Percentiles rank a stretch among this genome's conserved stretches.
phyloP scores from a whole-genome alignment of 768 basidiomycete genomes.

The Trametes cubensis region DNA sequence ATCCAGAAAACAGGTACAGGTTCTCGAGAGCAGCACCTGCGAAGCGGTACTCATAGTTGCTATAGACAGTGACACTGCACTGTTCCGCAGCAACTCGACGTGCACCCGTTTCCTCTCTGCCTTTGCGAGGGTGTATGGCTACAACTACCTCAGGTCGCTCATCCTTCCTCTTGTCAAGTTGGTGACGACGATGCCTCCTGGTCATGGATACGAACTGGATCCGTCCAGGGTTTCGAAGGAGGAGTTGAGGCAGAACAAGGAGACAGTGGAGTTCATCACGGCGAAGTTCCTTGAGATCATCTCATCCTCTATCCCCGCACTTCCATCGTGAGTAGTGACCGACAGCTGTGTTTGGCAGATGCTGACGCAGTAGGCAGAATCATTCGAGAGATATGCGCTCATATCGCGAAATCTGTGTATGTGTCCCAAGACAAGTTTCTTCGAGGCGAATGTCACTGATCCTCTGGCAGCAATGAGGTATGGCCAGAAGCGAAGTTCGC shows the following conservation, averaged over 20 bases:
- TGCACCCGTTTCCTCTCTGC: constrained; percentile 85
- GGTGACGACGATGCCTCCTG: constrained; percentile 72
- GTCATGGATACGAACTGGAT: constrained; percentile 79
- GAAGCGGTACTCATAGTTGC: neutral
- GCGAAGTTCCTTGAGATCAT: constrained; percentile 77
- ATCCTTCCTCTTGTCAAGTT: constrained; percentile 76
- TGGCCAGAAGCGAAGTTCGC: constrained; percentile 84
- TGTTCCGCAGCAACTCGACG: constrained; percentile 88
- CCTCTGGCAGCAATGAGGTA: constrained; percentile 49
- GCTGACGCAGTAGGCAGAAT: constrained; percentile 49
- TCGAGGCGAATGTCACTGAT: neutral
- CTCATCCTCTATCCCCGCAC: constrained; percentile 62
- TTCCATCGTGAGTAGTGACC: constrained; percentile 66
- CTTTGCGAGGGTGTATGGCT: constrained; percentile 89
- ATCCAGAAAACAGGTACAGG: constrained; percentile 70
- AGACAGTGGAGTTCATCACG: constrained; percentile 73
- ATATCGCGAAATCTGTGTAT: constrained; percentile 79
- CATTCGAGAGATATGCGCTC: constrained; percentile 84
- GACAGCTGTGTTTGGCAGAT: neutral
- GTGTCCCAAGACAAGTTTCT: constrained; percentile 33
- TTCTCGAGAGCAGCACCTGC: no score
- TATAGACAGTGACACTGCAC: constrained; percentile 74
- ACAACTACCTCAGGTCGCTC: constrained; percentile 83
- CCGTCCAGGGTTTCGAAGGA: constrained; percentile 60
- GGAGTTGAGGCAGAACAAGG: constrained; percentile 66